phyloP scores from a whole-genome alignment of 441 rosid genomes.

The Melastoma candidum region DNA sequence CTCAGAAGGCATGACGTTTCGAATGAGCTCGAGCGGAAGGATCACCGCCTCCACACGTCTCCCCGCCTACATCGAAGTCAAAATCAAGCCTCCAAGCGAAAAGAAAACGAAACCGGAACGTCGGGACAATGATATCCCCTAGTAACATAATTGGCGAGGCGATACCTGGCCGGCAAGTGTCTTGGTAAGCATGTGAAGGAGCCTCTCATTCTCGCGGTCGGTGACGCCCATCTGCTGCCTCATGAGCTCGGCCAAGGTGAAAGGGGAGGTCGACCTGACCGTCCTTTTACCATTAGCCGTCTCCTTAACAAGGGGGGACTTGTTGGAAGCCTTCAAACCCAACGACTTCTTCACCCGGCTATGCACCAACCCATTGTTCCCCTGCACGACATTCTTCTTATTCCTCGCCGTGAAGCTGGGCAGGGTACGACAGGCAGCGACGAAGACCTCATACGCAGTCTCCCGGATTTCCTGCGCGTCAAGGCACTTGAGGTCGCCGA shows the following conservation, averaged over 20 bases:
- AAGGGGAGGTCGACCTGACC: conserved; percentile 48
- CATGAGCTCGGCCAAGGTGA: conserved; percentile 94
- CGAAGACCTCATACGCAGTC: conserved; percentile 79
- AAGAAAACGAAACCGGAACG: background rate
- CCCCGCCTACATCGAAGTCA: conserved; percentile 35
- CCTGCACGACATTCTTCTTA: conserved; percentile 18
- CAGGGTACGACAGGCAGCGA: conserved; percentile 76
- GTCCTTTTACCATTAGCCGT: conserved; percentile 8
- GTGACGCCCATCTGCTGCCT: conserved; percentile 84
- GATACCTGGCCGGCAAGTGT: conserved; percentile 91
- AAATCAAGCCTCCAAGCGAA: background rate
- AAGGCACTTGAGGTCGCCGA: conserved; percentile 45
- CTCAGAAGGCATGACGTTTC: conserved; percentile 74
- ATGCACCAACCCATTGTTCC: conserved; percentile 56
- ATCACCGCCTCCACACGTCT: conserved; percentile 77
- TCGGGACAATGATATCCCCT: background rate
- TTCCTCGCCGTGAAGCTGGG: conserved; percentile 61
- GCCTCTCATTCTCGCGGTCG: conserved; percentile 69
- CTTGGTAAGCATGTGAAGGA: conserved; percentile 79
- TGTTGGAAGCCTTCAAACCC: conserved; percentile 60
- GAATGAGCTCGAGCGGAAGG: conserved; percentile 82
- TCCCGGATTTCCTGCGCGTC: conserved; percentile 63
- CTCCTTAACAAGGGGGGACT: conserved; percentile 67
- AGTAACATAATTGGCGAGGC: background rate
- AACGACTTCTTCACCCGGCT: conserved; percentile 65